phyloP scores from a whole-genome alignment of 257 asterid genomes.

The Fraxinus americana region DNA sequence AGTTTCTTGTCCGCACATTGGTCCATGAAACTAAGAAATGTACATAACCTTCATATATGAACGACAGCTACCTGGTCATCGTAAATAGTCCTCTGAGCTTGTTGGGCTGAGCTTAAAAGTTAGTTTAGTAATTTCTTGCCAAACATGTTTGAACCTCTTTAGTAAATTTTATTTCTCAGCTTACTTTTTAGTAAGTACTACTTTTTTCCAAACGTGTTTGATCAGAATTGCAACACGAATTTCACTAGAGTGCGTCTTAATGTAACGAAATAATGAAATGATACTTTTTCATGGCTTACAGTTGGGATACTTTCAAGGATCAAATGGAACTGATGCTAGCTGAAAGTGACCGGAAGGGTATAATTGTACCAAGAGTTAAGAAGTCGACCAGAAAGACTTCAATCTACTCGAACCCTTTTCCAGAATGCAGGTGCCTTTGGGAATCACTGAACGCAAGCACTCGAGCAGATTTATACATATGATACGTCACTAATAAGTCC shows the following conservation, averaged over 20 bases:
- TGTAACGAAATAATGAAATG: neutral
- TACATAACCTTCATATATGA: neutral
- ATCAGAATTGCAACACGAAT: too few relatives aligned
- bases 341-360: slow-evolving; percentile 78
- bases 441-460: slow-evolving; percentile 52
- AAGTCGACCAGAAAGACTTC: slow-evolving; percentile 78
- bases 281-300: slow-evolving; percentile 32
- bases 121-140: too few relatives aligned
- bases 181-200: too few relatives aligned
- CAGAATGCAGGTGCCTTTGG: slow-evolving; percentile 84
- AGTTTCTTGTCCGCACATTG: neutral
- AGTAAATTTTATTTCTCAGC: too few relatives aligned
- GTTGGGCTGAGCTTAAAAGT: neutral
- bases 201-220: too few relatives aligned
- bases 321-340: slow-evolving; percentile 77
- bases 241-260: neutral
- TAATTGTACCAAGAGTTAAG: slow-evolving; percentile 63
- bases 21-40: neutral
- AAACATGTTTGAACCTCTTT: too few relatives aligned
- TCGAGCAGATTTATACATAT: slow-evolving; percentile 33
- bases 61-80: neutral
- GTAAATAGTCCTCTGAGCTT: neutral
- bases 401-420: slow-evolving; percentile 69
- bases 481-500: neutral
- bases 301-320: slow-evolving; percentile 76